Evolutionary conservation across 257 asterid species (phyloP).

Genomic region (Jacaranda copaia): DNA sequence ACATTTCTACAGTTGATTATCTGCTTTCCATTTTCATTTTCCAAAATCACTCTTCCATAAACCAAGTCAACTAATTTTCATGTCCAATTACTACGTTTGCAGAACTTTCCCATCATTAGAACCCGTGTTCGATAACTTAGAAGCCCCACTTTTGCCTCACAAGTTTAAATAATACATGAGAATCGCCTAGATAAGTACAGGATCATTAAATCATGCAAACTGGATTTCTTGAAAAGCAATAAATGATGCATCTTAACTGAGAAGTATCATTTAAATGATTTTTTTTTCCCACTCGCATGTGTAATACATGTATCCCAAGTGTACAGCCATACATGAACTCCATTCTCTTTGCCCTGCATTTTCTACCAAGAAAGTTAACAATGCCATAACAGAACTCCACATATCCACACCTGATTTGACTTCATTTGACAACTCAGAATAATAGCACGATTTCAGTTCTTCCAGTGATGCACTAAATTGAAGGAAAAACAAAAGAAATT

Average conservation of each 20-base stretch:
- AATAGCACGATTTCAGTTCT: slow-evolving; percentile 14
- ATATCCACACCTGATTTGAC: not conserved
- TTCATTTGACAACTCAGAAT: not conserved
- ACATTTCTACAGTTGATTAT: not conserved
- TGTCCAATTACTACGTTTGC: not conserved
- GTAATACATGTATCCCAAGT: not conserved
- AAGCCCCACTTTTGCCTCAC: not conserved
- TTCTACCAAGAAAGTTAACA: too few species aligned
- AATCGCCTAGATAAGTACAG: not conserved
- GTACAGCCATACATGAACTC: not conserved
- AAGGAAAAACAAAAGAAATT: slow-evolving; percentile 17
- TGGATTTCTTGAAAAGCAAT: too few species aligned
- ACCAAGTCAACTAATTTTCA: not conserved
- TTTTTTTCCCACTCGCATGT: not conserved
- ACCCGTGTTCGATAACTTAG: not conserved
- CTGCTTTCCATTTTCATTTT: not conserved
- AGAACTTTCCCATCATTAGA: not conserved
- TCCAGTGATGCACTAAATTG: slow-evolving; percentile 23
- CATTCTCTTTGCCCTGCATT: too few species aligned
- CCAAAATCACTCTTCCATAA: slow-evolving; percentile 11
- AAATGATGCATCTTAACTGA: too few species aligned
- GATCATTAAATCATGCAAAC: not conserved
- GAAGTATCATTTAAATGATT: not conserved
- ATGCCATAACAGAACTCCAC: not conserved
- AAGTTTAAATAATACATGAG: not conserved